Evolutionary conservation across 805 yeast species (phyloP), one percentile per base, ranked within the genome.

Genomic region (Ogataea pini): DNA sequence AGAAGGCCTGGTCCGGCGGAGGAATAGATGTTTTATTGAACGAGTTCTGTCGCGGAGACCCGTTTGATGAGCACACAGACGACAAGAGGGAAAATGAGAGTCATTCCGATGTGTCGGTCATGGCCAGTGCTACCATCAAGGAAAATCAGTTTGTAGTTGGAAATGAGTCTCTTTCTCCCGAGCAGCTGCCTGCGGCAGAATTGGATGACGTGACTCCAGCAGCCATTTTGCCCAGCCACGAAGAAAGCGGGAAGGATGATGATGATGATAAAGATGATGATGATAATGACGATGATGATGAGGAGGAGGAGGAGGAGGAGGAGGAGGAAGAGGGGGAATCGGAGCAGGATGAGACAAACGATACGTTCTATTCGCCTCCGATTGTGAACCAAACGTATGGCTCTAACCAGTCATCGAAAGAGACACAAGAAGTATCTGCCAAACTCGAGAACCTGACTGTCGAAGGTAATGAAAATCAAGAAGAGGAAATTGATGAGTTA

Each of bases 1-100:
- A 81, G 48, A 89, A 89, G 61, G 94, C 95, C 4, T 84, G 90
- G 88, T 77, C 85, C 3, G 96, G 95, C 12, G 94, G 92, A 22
- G 96, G 96, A 0, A 68, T 89, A 28, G 96, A 89, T 60, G 83
- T 78, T 20, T 18, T 61, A 18, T 17, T 61, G 40, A 52, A 50
- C 3, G 36, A 47, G 31, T 48, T 47, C 17, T 27, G 37, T 19
- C 42, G 38, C 10, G 46, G 37, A 3, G 55, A 54, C 16, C 57
- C 51, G 6, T 54, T 52, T 28, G 50, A 42, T 34, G 36, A 34
- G 7, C 4, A 14, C 18, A 31, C 34, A 8, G 25, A 22, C 8
- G 25, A 22, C 8, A 22, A 22, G 8, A 22, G 8, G 25, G 25
- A 22, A 22, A 22, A 8, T 4, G 17, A 31, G 18, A 13, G 16